Evolutionary conservation across 805 yeast species (phyloP).

Genomic region (Alloascoidea africana): DNA sequence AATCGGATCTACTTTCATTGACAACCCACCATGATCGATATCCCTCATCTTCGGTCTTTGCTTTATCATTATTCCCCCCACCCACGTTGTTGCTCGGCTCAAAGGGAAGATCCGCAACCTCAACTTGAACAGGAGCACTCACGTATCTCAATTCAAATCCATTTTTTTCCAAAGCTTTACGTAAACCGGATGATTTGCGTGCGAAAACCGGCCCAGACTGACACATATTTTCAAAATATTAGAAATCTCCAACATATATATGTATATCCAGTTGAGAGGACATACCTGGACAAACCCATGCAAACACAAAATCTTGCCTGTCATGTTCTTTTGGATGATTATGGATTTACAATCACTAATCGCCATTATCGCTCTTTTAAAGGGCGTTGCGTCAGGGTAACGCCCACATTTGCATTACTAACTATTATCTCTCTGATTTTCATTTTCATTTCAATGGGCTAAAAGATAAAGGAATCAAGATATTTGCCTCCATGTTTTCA

Average conservation of each 20-base stretch:
- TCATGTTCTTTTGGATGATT: no score
- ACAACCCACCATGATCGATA: conserved; percentile 71
- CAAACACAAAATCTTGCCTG: conserved; percentile 54
- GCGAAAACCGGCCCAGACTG: conserved; percentile 53
- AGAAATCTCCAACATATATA: neutral
- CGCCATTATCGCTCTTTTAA: no score
- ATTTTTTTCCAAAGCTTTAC: conserved; percentile 55
- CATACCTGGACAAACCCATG: conserved; percentile 55
- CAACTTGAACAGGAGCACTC: conserved; percentile 60
- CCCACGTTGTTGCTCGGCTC: conserved; percentile 39
- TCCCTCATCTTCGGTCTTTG: conserved; percentile 22
- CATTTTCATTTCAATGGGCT: conserved; percentile 20
- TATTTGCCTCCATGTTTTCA: conserved; percentile 20
- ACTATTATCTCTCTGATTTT: no score
- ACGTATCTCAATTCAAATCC: conserved; percentile 62
- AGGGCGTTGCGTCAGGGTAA: no score
- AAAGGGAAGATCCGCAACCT: conserved; percentile 62
- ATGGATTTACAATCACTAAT: no score
- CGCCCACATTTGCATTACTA: no score
- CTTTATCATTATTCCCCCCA: conserved; percentile 28
- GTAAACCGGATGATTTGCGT: conserved; percentile 76
- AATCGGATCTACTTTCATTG: conserved; percentile 20
- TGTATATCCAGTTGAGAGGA: neutral
- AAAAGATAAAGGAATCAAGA: conserved; percentile 23
- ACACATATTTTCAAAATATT: neutral